phyloP scores from a whole-genome alignment of 2,329 filamentous ascomycete species.

The Colletotrichum horii region DNA sequence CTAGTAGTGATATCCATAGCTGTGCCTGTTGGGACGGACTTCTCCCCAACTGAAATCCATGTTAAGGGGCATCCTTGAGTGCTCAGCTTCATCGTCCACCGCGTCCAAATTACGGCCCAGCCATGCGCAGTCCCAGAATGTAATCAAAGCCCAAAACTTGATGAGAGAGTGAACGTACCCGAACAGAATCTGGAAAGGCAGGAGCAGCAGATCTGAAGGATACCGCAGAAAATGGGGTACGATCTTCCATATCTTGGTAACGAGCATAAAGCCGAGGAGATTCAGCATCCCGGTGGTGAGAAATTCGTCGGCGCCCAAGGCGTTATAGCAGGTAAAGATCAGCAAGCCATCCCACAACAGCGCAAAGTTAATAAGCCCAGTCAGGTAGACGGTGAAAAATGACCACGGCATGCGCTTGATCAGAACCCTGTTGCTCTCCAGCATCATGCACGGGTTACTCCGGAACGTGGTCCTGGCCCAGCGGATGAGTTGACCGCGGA shows the following conservation, averaged over 20 bases:
- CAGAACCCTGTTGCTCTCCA: not conserved
- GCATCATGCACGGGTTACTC: conserved; percentile 56
- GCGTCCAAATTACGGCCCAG: conserved; percentile 39
- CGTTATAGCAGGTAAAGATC: conserved; percentile 29
- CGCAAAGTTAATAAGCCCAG: conserved; percentile 60
- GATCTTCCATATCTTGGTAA: conserved; percentile 64
- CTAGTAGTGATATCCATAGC: not conserved
- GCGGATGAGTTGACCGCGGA: conserved; percentile 56
- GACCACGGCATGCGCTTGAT: conserved; percentile 50
- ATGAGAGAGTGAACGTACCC: conserved; percentile 63
- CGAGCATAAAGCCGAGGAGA: conserved; percentile 51
- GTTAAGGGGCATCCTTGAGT: not conserved
- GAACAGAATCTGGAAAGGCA: conserved; percentile 58
- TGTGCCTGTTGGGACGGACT: not conserved
- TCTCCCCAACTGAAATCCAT: not conserved
- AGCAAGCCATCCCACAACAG: conserved; percentile 55
- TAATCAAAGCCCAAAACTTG: conserved; percentile 61
- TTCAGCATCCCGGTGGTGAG: not conserved
- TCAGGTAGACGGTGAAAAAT: conserved; percentile 61
- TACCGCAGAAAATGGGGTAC: conserved; percentile 55
- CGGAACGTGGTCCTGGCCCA: conserved; percentile 66
- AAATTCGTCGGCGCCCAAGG: not conserved
- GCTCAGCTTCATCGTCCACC: conserved; percentile 17
- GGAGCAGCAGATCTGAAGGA: conserved; percentile 54
- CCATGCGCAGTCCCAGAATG: conserved; percentile 53